These are phyloP conservation scores for Psidium guajava DNA, from an alignment of 345 rosid species.

Conservation along the genomic window DNA sequence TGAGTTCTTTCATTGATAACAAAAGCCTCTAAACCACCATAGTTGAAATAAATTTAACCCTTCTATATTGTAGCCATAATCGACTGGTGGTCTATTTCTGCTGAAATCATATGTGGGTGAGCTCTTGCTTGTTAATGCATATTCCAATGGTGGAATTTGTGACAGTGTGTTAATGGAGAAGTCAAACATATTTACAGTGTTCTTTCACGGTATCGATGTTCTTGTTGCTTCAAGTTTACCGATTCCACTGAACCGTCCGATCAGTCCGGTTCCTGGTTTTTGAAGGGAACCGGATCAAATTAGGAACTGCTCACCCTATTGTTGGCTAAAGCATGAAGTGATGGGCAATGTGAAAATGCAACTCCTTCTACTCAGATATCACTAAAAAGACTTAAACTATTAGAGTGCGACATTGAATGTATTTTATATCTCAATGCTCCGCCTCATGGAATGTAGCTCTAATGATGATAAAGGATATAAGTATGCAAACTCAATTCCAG, in stretches of 20 bases:
- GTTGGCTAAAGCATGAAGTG: neutral
- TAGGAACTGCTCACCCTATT: no score
- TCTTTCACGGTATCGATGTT: no score
- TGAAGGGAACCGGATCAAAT: no score
- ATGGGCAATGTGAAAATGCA: neutral
- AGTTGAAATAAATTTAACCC: neutral
- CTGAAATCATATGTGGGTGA: neutral
- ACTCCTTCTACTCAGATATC: neutral
- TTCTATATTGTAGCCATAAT: neutral
- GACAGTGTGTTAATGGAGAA: neutral
- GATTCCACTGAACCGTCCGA: no score
- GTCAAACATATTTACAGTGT: neutral
- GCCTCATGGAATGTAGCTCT: neutral
- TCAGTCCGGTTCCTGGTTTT: no score
- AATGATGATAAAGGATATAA: neutral
- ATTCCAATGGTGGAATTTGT: neutral
- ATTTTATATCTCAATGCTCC: neutral
- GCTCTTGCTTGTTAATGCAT: neutral
- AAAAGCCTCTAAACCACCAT: neutral
- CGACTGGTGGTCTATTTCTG: neutral
- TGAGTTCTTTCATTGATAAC: neutral
- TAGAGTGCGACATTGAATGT: neutral
- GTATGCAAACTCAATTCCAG: neutral
- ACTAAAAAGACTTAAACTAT: neutral
- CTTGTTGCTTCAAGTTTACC: no score